phyloP scores from a whole-genome alignment of 2,329 filamentous ascomycete genomes.

The Rhytidhysteron rufulum region DNA sequence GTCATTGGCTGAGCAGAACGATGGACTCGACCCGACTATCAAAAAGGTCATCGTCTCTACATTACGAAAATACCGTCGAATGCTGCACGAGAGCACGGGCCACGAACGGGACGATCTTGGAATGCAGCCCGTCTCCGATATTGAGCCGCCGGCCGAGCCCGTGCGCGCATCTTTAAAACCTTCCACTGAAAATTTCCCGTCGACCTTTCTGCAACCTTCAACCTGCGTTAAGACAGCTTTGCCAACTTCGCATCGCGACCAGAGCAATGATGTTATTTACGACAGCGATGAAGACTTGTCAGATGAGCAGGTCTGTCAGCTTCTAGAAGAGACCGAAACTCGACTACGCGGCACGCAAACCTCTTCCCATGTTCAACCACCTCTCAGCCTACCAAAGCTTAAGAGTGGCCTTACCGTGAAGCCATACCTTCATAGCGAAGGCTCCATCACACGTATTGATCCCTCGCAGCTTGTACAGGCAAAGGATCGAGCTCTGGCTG shows the following conservation, averaged over 20 bases:
- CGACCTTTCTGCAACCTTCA: too few species aligned
- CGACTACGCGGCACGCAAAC: constrained; percentile 49
- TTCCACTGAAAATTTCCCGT: too few species aligned
- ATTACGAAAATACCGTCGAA: constrained; percentile 33
- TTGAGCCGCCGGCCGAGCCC: too few species aligned
- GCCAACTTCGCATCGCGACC: too few species aligned
- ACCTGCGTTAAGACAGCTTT: too few species aligned
- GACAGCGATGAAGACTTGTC: constrained; percentile 48
- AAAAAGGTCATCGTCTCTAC: constrained; percentile 48
- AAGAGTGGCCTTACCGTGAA: constrained; percentile 45
- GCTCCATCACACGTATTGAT: constrained; percentile 53
- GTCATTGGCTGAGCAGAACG: constrained; percentile 37
- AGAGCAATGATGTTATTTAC: too few species aligned
- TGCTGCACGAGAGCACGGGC: constrained; percentile 11
- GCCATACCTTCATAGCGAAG: constrained; percentile 52
- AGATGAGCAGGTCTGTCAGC: constrained; percentile 60
- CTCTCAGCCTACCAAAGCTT: constrained; percentile 50
- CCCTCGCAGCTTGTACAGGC: constrained; percentile 47
- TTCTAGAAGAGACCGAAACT: constrained; percentile 61
- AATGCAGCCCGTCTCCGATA: too few species aligned
- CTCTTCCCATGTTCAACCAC: constrained; percentile 23
- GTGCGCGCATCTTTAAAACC: too few species aligned
- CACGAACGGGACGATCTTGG: too few species aligned
- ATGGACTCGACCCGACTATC: constrained; percentile 51
- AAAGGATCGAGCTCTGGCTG: constrained; percentile 45